phyloP scores from a whole-genome alignment of 176 grass and related monocot species.

The Luzula sylvatica region DNA sequence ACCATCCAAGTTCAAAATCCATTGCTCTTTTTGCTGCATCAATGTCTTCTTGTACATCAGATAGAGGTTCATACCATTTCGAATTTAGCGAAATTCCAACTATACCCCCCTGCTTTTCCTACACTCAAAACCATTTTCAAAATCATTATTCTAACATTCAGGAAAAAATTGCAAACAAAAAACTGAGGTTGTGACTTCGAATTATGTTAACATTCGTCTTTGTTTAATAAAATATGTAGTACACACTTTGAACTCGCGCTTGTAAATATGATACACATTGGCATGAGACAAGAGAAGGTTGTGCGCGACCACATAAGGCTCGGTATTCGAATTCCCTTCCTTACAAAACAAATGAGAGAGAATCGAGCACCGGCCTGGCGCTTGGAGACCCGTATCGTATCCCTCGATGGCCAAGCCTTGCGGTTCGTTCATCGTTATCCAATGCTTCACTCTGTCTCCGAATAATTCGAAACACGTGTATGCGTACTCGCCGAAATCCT shows the following conservation, averaged over 20 bases:
- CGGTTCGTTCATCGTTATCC: constrained; percentile 92
- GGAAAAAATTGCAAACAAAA: no score
- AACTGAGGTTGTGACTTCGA: no score
- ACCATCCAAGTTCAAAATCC: constrained; percentile 98
- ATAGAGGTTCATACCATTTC: constrained; percentile 84
- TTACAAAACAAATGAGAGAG: constrained; percentile 70
- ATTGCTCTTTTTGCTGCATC: constrained; percentile 67
- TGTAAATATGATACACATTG: constrained; percentile 54
- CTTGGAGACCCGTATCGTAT: constrained; percentile 77
- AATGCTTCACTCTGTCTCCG: constrained; percentile 87
- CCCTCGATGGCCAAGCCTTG: constrained; percentile 65
- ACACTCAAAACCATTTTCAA: neutral
- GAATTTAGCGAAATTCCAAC: constrained; percentile 68
- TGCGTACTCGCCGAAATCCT: constrained; percentile 75
- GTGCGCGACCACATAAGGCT: constrained; percentile 79
- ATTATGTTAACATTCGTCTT: no score
- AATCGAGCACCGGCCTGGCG: constrained; percentile 78
- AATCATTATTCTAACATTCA: no score
- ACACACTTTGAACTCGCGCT: constrained; percentile 62
- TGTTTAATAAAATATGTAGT: no score
- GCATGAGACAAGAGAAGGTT: constrained; percentile 77
- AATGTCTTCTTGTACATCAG: constrained; percentile 49
- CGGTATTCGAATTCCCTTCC: constrained; percentile 70
- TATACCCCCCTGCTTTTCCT: constrained; percentile 58
- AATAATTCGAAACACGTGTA: constrained; percentile 80